phyloP scores from a whole-genome alignment of 768 basidiomycete species.

The Clitopilus passeckerianus region DNA sequence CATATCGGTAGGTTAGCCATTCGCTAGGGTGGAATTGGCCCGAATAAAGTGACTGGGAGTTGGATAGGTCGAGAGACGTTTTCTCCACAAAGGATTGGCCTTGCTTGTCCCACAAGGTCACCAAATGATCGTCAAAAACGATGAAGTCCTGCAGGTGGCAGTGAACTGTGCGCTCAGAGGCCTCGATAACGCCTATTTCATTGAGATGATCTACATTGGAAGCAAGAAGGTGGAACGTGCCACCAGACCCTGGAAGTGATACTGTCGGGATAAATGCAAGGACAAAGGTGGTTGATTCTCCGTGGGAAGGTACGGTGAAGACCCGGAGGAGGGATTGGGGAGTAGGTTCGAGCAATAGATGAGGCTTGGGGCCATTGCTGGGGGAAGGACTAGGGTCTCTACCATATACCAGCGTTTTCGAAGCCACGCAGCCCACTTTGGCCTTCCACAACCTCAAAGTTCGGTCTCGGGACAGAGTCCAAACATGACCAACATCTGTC shows the following conservation, averaged over 20 bases:
- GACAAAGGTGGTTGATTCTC: conserved; percentile 53
- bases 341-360: conserved; percentile 52
- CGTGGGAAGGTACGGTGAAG: conserved; percentile 36
- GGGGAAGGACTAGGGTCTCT: conserved; percentile 26
- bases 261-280: conserved; percentile 72
- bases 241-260: conserved; percentile 61
- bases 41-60: conserved; percentile 15
- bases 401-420: conserved; percentile 44
- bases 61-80: conserved; percentile 38
- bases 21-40: conserved; percentile 22
- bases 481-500: conserved; percentile 68
- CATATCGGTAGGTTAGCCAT: conserved; percentile 58
- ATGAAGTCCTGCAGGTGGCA: conserved; percentile 77
- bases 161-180: conserved; percentile 54
- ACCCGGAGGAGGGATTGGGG: conserved; percentile 63
- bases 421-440: conserved; percentile 66
- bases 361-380: conserved; percentile 26
- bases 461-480: conserved; percentile 85
- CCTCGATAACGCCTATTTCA: conserved; percentile 54
- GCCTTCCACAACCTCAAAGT: conserved; percentile 83
- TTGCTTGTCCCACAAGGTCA: conserved; percentile 78
- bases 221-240: conserved; percentile 70
- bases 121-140: conserved; percentile 50
- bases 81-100: conserved; percentile 68
- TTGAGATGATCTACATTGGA: conserved; percentile 53